Evolutionary conservation across 202 grass and related monocot genomes (phyloP), one percentile per base, ranked within the genome.

Genomic region (Zizania palustris): DNA sequence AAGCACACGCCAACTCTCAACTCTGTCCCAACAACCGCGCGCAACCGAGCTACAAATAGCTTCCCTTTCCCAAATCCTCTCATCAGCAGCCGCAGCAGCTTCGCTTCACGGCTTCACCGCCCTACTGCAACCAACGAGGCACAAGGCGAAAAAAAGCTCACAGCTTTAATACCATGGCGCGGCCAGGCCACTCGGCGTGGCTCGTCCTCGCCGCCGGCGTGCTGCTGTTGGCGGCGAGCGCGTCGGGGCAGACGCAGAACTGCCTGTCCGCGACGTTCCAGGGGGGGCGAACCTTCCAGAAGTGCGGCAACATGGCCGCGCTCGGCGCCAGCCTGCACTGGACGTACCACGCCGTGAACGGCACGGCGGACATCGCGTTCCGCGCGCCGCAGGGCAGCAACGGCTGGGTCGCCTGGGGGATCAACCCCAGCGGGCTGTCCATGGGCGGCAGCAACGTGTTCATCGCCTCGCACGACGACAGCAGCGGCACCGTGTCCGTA

Each of bases 391-490:
- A 81, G 77, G 20, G 12, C 33, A 4, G 67, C 21, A 4, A 33
- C 60, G 72, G 71, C 8, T 97, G 90, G 90, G 93, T 93, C 1
- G 69, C 81, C 11, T 93, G 90, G 93, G 93, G 75, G 57, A 91
- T 93, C 86, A 97, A 97, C 90, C 85, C 86, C 5, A 9, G 13
- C 7, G 4, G 38, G 40, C 0, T 1, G 51, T 70, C 84, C 80
- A 97, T 91, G 93, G 6, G 2, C 37, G 88, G 93, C 18, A 75
- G 90, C 53, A 63, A 86, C 48, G 86, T 92, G 65, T 77, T 97
- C 86, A 12, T 93, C 75, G 90, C 89, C 37, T 90, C 82, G 61
- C 86, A 73, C n/a, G 50, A 73, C n/a, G 50, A 53, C 14, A 16
- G 16, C 50, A 18, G 0, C 44, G 82, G 89, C 64, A 73, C 43